Percentiles rank a stretch among this genome's conserved stretches.
These are phyloP conservation scores for Candida taoyuanica DNA, from an alignment of 805 yeast genomes.

Conservation along the genomic window DNA sequence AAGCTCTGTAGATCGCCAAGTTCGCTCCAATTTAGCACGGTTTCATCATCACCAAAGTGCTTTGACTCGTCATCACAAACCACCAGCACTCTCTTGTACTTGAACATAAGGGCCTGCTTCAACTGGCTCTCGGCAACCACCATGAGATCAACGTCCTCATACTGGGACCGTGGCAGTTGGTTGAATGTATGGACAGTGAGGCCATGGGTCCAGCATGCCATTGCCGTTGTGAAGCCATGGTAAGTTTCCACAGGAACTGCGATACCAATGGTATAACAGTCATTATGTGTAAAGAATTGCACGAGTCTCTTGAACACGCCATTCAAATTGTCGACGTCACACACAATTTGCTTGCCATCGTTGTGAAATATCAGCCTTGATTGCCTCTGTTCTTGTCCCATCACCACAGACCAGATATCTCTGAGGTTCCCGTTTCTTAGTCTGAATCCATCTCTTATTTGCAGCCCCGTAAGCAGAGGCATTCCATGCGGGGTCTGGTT, in stretches of 20 bases:
- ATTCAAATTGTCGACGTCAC: conserved; percentile 27
- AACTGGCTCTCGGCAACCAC: conserved; percentile 28
- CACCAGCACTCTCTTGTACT: conserved; percentile 32
- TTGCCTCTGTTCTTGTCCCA: conserved; percentile 26
- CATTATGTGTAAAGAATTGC: conserved; percentile 18
- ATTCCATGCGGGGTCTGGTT: conserved; percentile 68
- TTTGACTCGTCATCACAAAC: conserved; percentile 20
- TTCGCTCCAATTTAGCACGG: conserved; percentile 27
- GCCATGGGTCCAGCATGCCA: conserved; percentile 42
- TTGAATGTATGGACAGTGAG: conserved; percentile 38
- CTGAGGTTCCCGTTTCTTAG: conserved; percentile 70
- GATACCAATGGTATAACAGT: conserved; percentile 26
- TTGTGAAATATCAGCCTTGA: conserved; percentile 25
- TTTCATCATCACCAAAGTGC: conserved; percentile 1
- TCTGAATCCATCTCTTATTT: conserved; percentile 58
- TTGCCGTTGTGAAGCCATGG: conserved; percentile 34
- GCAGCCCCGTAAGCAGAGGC: conserved; percentile 65
- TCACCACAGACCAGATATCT: conserved; percentile 65
- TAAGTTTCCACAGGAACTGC: conserved; percentile 26
- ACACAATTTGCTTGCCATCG: conserved; percentile 16
- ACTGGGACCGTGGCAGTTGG: conserved; percentile 26
- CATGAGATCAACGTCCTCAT: conserved; percentile 28
- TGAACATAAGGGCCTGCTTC: conserved; percentile 21
- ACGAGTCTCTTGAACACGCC: conserved; percentile 26
- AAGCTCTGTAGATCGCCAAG: conserved; percentile 11